Conservation (phyloP, 2,329 filamentous ascomycete species). For the Epichloe amarillans region DNA sequence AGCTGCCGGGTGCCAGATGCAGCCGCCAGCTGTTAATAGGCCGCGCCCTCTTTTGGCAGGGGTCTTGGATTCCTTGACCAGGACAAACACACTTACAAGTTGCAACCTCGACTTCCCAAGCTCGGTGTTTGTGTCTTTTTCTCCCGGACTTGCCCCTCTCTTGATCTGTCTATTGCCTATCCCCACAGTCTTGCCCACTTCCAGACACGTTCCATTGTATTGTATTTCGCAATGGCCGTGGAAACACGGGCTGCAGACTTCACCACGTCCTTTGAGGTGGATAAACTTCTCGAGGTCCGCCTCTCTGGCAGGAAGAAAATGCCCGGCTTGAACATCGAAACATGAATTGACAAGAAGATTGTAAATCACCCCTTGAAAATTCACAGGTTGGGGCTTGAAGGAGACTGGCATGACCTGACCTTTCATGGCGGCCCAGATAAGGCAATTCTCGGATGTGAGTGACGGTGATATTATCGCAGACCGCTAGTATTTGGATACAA, state of each 20-base stretch:
- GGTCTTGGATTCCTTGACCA: too few species aligned
- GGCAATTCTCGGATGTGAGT: slow-evolving; percentile 44
- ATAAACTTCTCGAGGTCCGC: slow-evolving; percentile 42
- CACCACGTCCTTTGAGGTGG: slow-evolving; percentile 28
- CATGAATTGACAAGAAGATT: slow-evolving; percentile 42
- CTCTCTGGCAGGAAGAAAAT: slow-evolving; percentile 43
- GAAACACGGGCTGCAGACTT: slow-evolving; percentile 17
- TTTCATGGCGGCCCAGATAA: slow-evolving; percentile 52
- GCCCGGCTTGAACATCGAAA: slow-evolving; percentile 34
- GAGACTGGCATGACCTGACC: slow-evolving; percentile 47
- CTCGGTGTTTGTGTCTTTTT: too few species aligned
- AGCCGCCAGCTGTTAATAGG: too few species aligned
- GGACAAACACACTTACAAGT: too few species aligned
- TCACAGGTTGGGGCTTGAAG: slow-evolving; percentile 35
- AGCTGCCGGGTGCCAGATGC: too few species aligned
- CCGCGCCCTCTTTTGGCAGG: too few species aligned
- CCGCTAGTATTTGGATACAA: neutral
- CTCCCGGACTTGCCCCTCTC: too few species aligned
- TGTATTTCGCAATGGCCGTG: neutral
- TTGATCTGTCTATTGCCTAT: too few species aligned
- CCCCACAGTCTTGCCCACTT: too few species aligned
- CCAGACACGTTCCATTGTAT: neutral
- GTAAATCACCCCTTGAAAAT: slow-evolving; percentile 32
- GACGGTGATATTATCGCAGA: neutral
- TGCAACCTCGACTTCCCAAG: too few species aligned